These are phyloP conservation scores for Chalara sp. DNA, from an alignment of 2,329 filamentous ascomycete genomes.

Conservation along the genomic window DNA sequence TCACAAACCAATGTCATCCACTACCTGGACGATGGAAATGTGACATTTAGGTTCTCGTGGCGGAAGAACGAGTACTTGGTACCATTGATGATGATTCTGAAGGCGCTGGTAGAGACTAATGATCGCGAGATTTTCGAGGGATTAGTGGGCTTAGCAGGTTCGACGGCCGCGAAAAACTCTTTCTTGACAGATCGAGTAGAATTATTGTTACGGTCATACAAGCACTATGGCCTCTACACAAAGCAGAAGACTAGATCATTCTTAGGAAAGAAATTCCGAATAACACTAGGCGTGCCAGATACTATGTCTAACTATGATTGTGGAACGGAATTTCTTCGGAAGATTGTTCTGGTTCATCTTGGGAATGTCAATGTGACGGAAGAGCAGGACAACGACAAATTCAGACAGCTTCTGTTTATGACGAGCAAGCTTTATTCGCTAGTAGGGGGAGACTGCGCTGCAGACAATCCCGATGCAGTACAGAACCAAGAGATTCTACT, in stretches of 20 bases:
- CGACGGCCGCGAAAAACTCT: constrained; percentile 75
- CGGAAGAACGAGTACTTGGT: constrained; percentile 95
- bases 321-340: constrained; percentile 84
- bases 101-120: constrained; percentile 91
- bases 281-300: constrained; percentile 76
- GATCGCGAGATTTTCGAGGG: constrained; percentile 94
- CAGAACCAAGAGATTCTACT: constrained; percentile 94
- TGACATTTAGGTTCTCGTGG: constrained; percentile 97
- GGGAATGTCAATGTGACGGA: constrained; percentile 81
- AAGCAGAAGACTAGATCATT: constrained; percentile 77
- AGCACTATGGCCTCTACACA: constrained; percentile 74
- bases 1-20: constrained; percentile 96
- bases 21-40: constrained; percentile 90
- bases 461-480: constrained; percentile 94
- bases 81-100: constrained; percentile 92
- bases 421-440: constrained; percentile 90
- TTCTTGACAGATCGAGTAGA: constrained; percentile 95
- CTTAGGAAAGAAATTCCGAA: constrained; percentile 83
- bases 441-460: constrained; percentile 83
- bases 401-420: constrained; percentile 92
- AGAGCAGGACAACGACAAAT: constrained; percentile 83
- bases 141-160: constrained; percentile 71
- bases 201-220: constrained; percentile 86
- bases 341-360: constrained; percentile 85
- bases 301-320: constrained; percentile 84